Evolutionary conservation across 1,139 yeast genomes (phyloP).

Genomic region (Wickerhamomyces sp.): DNA sequence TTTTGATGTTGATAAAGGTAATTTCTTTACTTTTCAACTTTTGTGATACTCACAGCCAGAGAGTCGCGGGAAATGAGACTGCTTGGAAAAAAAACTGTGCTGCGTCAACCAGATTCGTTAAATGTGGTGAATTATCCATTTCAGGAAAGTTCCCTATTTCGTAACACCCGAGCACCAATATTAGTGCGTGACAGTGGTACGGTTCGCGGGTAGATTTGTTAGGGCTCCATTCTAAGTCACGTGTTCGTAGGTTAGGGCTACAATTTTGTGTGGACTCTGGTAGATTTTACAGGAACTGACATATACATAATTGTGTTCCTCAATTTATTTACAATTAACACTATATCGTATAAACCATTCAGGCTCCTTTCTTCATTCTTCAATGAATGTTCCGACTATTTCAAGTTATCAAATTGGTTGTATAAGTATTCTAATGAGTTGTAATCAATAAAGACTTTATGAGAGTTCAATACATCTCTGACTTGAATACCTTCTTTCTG

Average conservation of each 20-base stretch:
- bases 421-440: constrained; percentile 55
- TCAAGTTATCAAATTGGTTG: constrained; percentile 7
- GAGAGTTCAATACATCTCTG: constrained; percentile 78
- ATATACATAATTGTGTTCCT: too few species aligned
- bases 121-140: neutral
- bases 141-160: neutral
- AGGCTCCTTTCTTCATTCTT: too few species aligned
- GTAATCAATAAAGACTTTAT: constrained; percentile 69
- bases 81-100: constrained; percentile 3
- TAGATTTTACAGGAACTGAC: neutral
- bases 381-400: neutral
- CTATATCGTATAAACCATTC: neutral
- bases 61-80: constrained; percentile 4
- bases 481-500: constrained; percentile 80
- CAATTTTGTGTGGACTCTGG: too few species aligned
- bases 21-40: neutral
- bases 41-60: neutral
- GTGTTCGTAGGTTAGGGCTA: constrained; percentile 1
- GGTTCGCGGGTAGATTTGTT: neutral
- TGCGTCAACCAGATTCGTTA: neutral
- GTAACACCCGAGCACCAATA: neutral
- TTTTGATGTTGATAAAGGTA: neutral
- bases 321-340: constrained; percentile 6
- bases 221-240: neutral
- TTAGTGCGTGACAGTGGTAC: neutral